Conservation (phyloP, 1,139 yeast genomes). For the Geotrichum citri-aurantii region DNA sequence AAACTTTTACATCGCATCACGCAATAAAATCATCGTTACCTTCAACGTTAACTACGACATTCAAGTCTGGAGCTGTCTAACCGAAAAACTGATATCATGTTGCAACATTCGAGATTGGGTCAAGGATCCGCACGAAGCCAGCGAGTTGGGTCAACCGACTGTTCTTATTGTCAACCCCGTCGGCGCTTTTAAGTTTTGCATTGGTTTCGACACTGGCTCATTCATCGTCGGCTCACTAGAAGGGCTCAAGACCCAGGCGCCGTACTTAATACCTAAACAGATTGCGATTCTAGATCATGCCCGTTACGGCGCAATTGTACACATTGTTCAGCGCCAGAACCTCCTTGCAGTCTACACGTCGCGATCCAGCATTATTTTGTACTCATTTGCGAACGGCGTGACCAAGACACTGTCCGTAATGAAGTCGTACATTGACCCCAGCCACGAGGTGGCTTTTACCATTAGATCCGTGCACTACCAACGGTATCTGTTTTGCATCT, state of each 20-base stretch:
- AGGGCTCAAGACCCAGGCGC: constrained; percentile 5
- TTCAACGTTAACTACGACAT: constrained; percentile 4
- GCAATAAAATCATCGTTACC: constrained; percentile 15
- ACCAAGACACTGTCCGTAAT: constrained; percentile 16
- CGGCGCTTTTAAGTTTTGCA: constrained; percentile 13
- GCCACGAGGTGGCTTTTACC: constrained; percentile 15
- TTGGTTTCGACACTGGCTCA: constrained; percentile 18
- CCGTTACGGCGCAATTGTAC: constrained; percentile 12
- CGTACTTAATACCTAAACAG: constrained; percentile 6
- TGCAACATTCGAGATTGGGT: constrained; percentile 10
- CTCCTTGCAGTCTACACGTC: constrained; percentile 17
- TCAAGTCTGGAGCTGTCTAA: constrained; percentile 9
- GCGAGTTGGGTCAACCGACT: constrained; percentile 9
- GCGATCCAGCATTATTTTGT: constrained; percentile 14
- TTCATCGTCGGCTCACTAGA: constrained; percentile 14
- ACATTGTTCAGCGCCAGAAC: constrained; percentile 17
- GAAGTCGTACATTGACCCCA: constrained; percentile 17
- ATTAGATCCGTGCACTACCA: constrained; percentile 14
- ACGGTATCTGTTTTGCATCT: constrained; percentile 13
- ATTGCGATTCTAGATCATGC: constrained; percentile 12
- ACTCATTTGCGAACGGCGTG: constrained; percentile 15
- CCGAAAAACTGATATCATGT: background rate
- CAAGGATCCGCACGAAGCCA: background rate
- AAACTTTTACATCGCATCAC: constrained; percentile 11
- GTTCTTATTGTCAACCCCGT: constrained; percentile 14